These are phyloP conservation scores for Coffea eugenioides DNA, from an alignment of 257 asterid genomes.

Conservation along the genomic window DNA sequence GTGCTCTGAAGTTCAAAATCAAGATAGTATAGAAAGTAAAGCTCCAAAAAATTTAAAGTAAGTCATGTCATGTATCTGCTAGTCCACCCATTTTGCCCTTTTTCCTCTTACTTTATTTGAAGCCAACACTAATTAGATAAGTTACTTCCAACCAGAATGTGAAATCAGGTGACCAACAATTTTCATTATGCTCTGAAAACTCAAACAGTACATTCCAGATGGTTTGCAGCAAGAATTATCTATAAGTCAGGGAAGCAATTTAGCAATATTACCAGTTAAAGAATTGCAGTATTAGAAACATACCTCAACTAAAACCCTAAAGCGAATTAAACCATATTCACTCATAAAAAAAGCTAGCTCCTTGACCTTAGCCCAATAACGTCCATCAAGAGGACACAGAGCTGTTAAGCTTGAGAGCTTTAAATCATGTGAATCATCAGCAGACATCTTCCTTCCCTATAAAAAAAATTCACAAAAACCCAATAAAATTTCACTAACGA, in stretches of 20 bases:
- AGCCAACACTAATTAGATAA: neutral
- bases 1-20: neutral
- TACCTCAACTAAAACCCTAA: conserved; percentile 89
- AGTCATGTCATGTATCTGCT: no score
- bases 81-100: neutral
- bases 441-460: conserved; percentile 36
- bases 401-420: conserved; percentile 61
- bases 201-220: neutral
- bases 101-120: neutral
- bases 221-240: neutral
- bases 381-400: conserved; percentile 86
- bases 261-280: neutral
- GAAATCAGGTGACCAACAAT: no score
- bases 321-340: conserved; percentile 80
- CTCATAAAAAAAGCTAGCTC: conserved; percentile 76
- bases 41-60: neutral
- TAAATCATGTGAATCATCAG: conserved; percentile 26
- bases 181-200: neutral
- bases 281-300: neutral
- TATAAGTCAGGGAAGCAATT: neutral
- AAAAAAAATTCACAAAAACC: conserved; percentile 1
- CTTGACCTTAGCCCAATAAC: conserved; percentile 84
- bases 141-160: neutral
- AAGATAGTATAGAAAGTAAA: neutral
- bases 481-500: neutral